Evolutionary conservation across 2,329 filamentous ascomycete species (phyloP), one percentile per base, ranked within the genome.

Genomic region (Epichloe coenophiala): DNA sequence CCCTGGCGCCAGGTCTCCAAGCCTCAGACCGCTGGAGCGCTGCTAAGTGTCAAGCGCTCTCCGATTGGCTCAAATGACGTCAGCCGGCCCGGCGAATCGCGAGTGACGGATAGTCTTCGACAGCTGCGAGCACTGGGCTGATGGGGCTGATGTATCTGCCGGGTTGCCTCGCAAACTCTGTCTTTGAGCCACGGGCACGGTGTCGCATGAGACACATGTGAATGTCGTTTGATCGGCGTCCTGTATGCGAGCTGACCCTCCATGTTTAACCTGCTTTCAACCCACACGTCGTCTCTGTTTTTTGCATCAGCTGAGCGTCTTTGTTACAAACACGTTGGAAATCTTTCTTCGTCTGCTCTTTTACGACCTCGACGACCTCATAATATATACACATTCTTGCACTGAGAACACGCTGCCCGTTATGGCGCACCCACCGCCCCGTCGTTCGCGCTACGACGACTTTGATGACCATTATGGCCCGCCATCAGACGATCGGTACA

Each of bases 391-490:
- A 7, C 5, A 15, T 17, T 36, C 21, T 21, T 15, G 7, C 4
- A 12, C 19, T 27, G 12, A 23, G 38, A n/a, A 38, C 44, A 8
- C 35, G 36, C 12, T 12, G 23, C 42, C 41, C 27, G 27, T 19
- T 11, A 53, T 51, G 45, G 41, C 59, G 21, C 55, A 53, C 43
- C 57, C 56, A 27, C 52, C 57, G 15, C 54, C 57, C 21, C 61
- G 58, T 15, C 60, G 61, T 15, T 55, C 54, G 49, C 61, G 56
- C 40, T 54, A 53, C 42, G 58, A 62, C 43, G 60, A 64, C 15
- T 58, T 60, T 45, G 60, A 63, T 17, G 58, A 61, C 38, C 58
- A 58, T 33, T 47, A 58, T 23, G 51, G 46, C 13, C 51, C 51
- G 15, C 41, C 39, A 12, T 17, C 47, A 8, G 21, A 47, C n/a